Evolutionary conservation across 169 alveolate genomes (phyloP), one percentile per base, ranked within the genome.

Genomic region (Cryptosporidium xiaoi): DNA sequence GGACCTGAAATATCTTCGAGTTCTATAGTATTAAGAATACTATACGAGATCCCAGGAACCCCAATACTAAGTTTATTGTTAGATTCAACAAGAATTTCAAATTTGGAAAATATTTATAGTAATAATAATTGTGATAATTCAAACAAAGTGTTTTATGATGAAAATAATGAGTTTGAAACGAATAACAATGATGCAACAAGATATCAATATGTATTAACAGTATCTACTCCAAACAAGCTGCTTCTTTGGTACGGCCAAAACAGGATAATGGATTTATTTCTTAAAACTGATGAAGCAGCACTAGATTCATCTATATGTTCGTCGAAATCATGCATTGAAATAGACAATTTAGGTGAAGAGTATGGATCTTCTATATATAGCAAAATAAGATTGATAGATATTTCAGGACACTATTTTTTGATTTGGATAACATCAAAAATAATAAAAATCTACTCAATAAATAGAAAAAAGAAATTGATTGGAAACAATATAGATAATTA

Each of bases 1-100:
- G 87, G 87, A 3, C 87, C 87, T 40, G 87, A 77, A 44, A 77
- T 77, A 33, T 77, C 87, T 46, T 62, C 87, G 2, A 77, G 71
- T 40, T 77, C 71, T 3, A 44, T 71, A 13, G 87, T 77, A 27
- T 33, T 77, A 3, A 34, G 87, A 31, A 62, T 77, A 16, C 48
- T 77, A 2, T 56, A 77, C 36, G 87, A 77, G 24, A 62, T 77
- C 7, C 34, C 87, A 6, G 51, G 51, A 10, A 44, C 71, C 5
- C 64, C 87, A n/a, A 77, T 77, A 56, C 36, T 77, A 48, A 29
- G 71, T 3, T 51, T 77, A 5, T 56, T 60, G 36, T 15, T 77
- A 3, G 87, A 77, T 29, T 77, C 87, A 20, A 34, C 36, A n/a
- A 7, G 16, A 40, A 48, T 77, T 20, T 15, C 46, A 3, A 20